Base-by-base conservation (phyloP, 2,329 filamentous ascomycete genomes). In the Leptographium wingfieldii region DNA sequence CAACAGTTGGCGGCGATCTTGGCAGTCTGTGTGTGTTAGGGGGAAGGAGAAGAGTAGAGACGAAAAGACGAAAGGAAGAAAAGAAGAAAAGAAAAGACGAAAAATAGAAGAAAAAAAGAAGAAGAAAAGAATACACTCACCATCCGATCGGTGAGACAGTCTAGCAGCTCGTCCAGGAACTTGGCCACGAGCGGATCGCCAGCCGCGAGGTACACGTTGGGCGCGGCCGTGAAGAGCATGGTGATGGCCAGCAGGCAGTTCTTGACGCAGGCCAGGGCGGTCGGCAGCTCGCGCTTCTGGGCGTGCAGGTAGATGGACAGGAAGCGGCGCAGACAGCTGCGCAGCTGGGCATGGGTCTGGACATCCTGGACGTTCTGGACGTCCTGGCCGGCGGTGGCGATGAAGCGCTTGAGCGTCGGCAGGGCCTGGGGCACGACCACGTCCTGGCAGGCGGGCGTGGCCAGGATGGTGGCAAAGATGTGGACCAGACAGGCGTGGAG, bases 401-500 rank as follows among this genome's bases (percentile, higher is more conserved):
- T 81, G 71, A 99, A 99, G 35, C 92, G 85, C 71, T 95, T 92
- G 70, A 99, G 85, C 49, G 92, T 95, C 0, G 94, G 90, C 19
- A 99, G 80, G 3, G 91, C 86, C 72, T 95, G 89, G 0, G 94
- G 92, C 1, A 97, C 86, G 38, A 97, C 90, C 46, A 90, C 81
- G 31, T 89, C 83, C 73, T 99, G 95, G 68, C 92, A 97, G 12
- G 84, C 80, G 0, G 89, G 87, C 0, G 91, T 96, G 16, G 89
- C 88, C 14, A 99, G 81, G 60, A 96, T 94, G 0, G 91, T 96
- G 59, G 90, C 88, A 69, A 97, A 96, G 59, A 97, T 96, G 74
- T 99, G 92, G 56, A 99, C 82, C 65, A 97, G 96, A 68, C 92
- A 97, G 48, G 94, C 92, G 69, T 97, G 91, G 7, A 99, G 80